Base-by-base conservation (phyloP, 306 rosid genomes). In the Hippophae gyantsensis region DNA sequence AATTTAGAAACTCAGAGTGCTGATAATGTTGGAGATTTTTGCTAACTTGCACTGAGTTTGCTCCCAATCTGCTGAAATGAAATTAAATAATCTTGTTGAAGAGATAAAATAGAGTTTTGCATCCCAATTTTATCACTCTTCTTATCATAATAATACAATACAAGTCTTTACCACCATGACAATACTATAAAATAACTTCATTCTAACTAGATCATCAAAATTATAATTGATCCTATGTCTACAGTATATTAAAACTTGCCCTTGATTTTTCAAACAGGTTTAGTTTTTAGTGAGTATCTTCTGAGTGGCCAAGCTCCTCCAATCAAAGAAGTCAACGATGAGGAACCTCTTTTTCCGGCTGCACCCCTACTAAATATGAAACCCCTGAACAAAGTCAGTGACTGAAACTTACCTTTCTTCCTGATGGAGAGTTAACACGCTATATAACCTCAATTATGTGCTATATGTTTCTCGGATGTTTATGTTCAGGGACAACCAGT, bases 281-380 rank as follows among this genome's bases (percentile, higher is more conserved):
- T 90, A 69, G 84, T 90, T 64, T 90, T 90, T 69, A 85, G 98
- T 42, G 98, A 90, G 67, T 90, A 85, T 79, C 89, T 90, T 32
- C 75, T 85, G 32, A 87, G 89, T 58, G 98, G 98, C 61, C 89
- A 85, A 70, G 92, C 85, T 14, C 95, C 98, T 79, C 75, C 95
- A 27, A 73, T 81, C 58, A 85, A 83, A 76, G 92, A 81, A 54
- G 98, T 90, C 74, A 90, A 90, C 61, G 84, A 80, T 41, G 95
- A 83, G 74, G 96, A 90, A 69, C 98, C 98, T 6, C 80, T 90
- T 56, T 87, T 90, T 68, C 98, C 96, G 0, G 86, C 89, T 41
- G 75, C 85, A 64, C 84, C 95, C 38, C 54, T 78, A 58, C 79
- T 87, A 52, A 85, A 76, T 67, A 63, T 69, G 64, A 78, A 63